phyloP scores from a whole-genome alignment of 2,329 filamentous ascomycete species.

The Allantophomopsis lycopodina region DNA sequence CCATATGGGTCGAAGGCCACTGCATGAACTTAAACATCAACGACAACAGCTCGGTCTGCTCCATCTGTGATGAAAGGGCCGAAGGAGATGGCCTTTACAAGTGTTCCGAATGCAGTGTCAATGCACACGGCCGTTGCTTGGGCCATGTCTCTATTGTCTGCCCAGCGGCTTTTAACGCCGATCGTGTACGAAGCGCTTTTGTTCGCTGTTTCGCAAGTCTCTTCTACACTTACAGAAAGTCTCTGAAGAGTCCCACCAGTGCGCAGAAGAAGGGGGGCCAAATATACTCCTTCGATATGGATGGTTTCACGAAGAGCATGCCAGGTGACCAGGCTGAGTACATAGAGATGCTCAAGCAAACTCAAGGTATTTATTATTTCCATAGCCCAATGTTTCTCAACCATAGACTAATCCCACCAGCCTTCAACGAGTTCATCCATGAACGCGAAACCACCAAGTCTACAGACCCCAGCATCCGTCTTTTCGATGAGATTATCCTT shows the following conservation, averaged over 20 bases:
- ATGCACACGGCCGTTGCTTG: slow-evolving; percentile 45
- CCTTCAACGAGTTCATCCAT: slow-evolving; percentile 75
- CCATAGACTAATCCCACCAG: slow-evolving; percentile 23
- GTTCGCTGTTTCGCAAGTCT: slow-evolving; percentile 52
- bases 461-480: slow-evolving; percentile 51
- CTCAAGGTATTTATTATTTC: slow-evolving; percentile 37
- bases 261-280: slow-evolving; percentile 48
- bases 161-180: slow-evolving; percentile 44
- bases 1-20: slow-evolving; percentile 75
- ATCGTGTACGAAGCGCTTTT: slow-evolving; percentile 49
- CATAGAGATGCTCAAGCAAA: slow-evolving; percentile 48
- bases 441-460: slow-evolving; percentile 56
- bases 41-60: slow-evolving; percentile 49
- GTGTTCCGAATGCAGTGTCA: slow-evolving; percentile 49
- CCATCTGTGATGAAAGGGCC: slow-evolving; percentile 63
- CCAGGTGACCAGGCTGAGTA: slow-evolving; percentile 55
- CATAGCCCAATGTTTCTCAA: slow-evolving; percentile 20
- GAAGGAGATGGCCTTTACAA: slow-evolving; percentile 56
- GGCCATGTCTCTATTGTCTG: slow-evolving; percentile 51
- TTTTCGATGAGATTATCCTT: slow-evolving; percentile 76
- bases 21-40: slow-evolving; percentile 54
- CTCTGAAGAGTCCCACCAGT: slow-evolving; percentile 42
- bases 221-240: slow-evolving; percentile 52
- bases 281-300: slow-evolving; percentile 50
- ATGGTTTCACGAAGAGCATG: slow-evolving; percentile 48